Percentiles rank a stretch among this genome's conserved stretches.
Evolutionary conservation across 2,329 filamentous ascomycete genomes (phyloP).

Genomic region (Arthrobotrys megalospora): DNA sequence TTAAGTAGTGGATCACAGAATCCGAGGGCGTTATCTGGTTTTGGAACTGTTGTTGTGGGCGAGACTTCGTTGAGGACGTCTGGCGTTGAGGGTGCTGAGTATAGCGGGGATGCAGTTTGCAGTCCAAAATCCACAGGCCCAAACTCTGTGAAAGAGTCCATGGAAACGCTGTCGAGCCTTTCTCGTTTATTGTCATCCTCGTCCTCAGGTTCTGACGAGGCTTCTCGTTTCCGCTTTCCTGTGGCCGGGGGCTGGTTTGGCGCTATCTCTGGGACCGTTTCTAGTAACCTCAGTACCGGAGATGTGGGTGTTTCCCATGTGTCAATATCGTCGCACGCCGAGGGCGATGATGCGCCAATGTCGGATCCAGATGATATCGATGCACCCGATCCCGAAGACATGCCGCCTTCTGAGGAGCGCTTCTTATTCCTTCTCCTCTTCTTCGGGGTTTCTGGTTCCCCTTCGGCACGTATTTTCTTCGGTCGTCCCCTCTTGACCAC

Average conservation of each 20-base stretch:
- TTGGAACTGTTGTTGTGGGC: constrained; percentile 11
- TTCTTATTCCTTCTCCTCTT: constrained; percentile 58
- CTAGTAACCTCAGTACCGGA: constrained; percentile 39
- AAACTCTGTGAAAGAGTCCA: constrained; percentile 51
- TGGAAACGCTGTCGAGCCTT: constrained; percentile 39
- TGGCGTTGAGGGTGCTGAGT: constrained; percentile 47
- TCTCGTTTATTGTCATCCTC: constrained; percentile 39
- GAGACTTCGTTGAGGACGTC: constrained; percentile 44
- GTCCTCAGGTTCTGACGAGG: constrained; percentile 39
- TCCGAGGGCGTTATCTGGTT: constrained; percentile 24
- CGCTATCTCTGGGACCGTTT: constrained; percentile 51
- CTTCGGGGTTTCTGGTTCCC: constrained; percentile 49
- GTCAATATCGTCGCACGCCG: constrained; percentile 54
- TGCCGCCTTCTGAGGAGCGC: constrained; percentile 34
- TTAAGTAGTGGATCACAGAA: constrained; percentile 57
- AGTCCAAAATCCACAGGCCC: constrained; percentile 39
- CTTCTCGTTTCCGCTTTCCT: constrained; percentile 51
- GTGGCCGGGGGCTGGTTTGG: constrained; percentile 35
- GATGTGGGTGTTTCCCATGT: constrained; percentile 53
- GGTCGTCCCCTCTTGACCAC: constrained; percentile 75
- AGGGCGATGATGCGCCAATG: constrained; percentile 55
- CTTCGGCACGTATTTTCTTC: constrained; percentile 62
- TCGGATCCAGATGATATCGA: constrained; percentile 57
- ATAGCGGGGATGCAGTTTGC: constrained; percentile 37
- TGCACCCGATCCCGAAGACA: constrained; percentile 52